phyloP scores from a whole-genome alignment of 495 filamentous ascomycete genomes.

The Aspergillus panamensis region DNA sequence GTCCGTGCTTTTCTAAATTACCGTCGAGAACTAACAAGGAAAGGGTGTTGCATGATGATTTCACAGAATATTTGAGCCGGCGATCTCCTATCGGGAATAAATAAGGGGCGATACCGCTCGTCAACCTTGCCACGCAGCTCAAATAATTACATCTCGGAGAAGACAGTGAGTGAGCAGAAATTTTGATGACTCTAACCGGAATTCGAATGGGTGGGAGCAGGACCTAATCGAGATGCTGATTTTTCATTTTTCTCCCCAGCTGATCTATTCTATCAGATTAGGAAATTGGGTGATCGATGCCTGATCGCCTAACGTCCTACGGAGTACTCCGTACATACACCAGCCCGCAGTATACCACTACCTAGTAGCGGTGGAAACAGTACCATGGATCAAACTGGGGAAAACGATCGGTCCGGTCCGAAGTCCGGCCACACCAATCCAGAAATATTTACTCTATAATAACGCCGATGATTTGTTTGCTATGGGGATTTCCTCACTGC shows the following conservation, averaged over 20 bases:
- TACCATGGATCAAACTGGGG: conserved; percentile 18
- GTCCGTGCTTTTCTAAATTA: background rate
- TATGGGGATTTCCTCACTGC: background rate
- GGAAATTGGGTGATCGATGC: conserved; percentile 11
- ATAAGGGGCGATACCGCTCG: background rate
- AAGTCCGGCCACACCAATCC: background rate
- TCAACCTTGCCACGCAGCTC: conserved; percentile 9
- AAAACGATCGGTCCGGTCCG: conserved; percentile 19
- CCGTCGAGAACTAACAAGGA: background rate
- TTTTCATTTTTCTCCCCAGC: background rate
- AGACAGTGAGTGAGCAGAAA: no score
- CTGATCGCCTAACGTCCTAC: conserved; percentile 18
- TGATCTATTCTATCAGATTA: background rate
- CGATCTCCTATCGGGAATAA: conserved; percentile 1
- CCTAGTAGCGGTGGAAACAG: background rate
- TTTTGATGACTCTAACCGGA: no score
- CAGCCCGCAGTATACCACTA: no score
- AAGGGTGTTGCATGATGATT: conserved; percentile 8
- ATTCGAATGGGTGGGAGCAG: no score
- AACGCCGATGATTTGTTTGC: background rate
- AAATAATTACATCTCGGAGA: background rate
- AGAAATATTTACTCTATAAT: background rate
- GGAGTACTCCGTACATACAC: no score
- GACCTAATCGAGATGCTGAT: no score
- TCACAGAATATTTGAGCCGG: conserved; percentile 2